phyloP scores from a whole-genome alignment of 2,329 filamentous ascomycete species.

The Botrytis aclada region DNA sequence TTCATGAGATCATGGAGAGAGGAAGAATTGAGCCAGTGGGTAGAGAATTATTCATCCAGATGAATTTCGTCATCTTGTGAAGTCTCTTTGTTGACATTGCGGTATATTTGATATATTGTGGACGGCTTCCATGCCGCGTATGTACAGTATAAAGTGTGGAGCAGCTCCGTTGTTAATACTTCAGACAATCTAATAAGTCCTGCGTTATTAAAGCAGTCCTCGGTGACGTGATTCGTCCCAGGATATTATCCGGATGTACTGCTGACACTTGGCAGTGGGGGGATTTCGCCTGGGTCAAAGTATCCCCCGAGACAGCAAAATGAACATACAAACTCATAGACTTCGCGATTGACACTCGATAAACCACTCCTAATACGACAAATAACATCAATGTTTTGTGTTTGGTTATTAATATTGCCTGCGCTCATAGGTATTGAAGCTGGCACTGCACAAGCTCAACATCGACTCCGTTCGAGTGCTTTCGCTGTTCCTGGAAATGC shows the following conservation, averaged over 20 bases:
- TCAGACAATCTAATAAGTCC: neutral
- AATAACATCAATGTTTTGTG: neutral
- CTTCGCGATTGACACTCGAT: no score
- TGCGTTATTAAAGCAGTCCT: neutral
- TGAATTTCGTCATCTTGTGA: neutral
- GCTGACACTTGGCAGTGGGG: conserved; percentile 5
- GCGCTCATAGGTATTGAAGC: neutral
- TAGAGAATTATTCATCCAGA: neutral
- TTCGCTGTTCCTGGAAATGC: conserved; percentile 27
- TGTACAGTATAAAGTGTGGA: neutral
- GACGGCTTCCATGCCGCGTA: neutral
- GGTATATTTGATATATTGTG: neutral
- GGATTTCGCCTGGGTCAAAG: neutral
- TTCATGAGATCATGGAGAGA: neutral
- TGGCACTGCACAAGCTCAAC: neutral
- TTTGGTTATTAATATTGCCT: neutral
- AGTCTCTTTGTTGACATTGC: neutral
- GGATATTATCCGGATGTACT: neutral
- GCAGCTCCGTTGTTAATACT: neutral
- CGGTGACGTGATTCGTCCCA: neutral
- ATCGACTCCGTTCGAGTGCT: conserved; percentile 20
- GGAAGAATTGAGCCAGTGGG: no score
- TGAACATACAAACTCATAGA: neutral
- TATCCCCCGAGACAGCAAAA: neutral
- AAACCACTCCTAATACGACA: no score